Evolutionary conservation across 1,139 yeast genomes (phyloP), one percentile per base, ranked within the genome.

Genomic region (Magnusiomyces magnusii): DNA sequence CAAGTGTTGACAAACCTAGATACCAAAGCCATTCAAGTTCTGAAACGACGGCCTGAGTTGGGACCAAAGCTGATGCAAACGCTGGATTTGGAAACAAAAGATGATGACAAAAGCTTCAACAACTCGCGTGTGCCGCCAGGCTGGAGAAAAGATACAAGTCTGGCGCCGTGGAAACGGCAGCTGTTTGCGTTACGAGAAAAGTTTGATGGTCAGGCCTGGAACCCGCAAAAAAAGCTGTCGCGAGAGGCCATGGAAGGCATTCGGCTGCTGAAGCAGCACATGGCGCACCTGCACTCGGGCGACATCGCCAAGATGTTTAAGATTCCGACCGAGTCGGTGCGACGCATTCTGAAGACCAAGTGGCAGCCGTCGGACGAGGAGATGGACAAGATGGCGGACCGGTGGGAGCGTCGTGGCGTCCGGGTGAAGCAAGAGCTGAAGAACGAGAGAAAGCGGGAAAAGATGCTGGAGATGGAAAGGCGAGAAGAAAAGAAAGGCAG

Each of bases 301-400:
- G 86, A 84, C 55, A 72, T 92, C 21, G 86, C 93, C 0, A 76
- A 78, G 44, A 80, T 80, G 68, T 91, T 86, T 71, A 76, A 80
- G 58, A 79, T 90, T 2, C 86, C 95, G 0, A 95, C 96, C 0
- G 96, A 91, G 65, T 89, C 95, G 0, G 80, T 91, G 1, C 75
- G 97, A 60, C 78, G 97, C 62, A 89, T 92, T 13, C 71, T 92
- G 62, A 84, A 81, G 68, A 84, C 95, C 5, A 81, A 79, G 47
- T 92, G 96, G 96, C 73, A 73, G 24, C 97, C 97, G 1, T 79
- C 75, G 1, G 77, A 75, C 2, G 86, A 83, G 54, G 83, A 80
- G 58, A 60, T 65, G 56, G 77, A 73, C 13, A 68, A 71, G 19
- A 64, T 84, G 1, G 68, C 74, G 23, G 73, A 73, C 34, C 75